Evolutionary conservation across 2,329 filamentous ascomycete species (phyloP).

Genomic region (Neurospora sp.): DNA sequence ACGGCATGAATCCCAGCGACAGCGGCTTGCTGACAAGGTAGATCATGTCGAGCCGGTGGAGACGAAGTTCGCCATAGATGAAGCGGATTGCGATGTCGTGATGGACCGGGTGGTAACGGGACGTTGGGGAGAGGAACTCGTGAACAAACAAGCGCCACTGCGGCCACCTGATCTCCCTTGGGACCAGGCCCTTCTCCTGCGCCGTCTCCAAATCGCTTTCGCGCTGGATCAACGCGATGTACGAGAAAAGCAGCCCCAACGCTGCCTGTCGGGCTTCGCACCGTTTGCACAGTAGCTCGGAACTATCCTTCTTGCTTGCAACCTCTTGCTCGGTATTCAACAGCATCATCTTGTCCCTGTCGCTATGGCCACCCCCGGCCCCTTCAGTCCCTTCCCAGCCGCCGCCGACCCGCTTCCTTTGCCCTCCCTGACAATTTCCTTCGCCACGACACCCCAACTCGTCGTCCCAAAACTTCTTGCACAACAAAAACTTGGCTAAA

Average conservation of each 20-base stretch:
- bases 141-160: slow-evolving; percentile 26
- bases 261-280: slow-evolving; percentile 19
- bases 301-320: background rate
- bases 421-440: background rate
- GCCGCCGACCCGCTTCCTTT: slow-evolving; percentile 6
- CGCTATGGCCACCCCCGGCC: background rate
- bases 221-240: slow-evolving; percentile 25
- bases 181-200: slow-evolving; percentile 24
- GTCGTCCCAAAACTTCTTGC: slow-evolving; percentile 20
- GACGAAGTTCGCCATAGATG: slow-evolving; percentile 31
- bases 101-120: background rate
- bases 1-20: slow-evolving; percentile 16
- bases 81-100: slow-evolving; percentile 27
- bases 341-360: background rate
- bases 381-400: background rate
- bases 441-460: background rate
- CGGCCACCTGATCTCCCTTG: slow-evolving; percentile 25
- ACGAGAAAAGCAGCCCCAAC: slow-evolving; percentile 30
- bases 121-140: slow-evolving; percentile 17
- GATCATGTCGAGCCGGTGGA: slow-evolving; percentile 31
- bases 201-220: slow-evolving; percentile 31
- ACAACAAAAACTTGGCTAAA: slow-evolving; percentile 25
- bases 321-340: background rate
- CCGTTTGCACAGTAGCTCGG: background rate
- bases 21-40: slow-evolving; percentile 23